Conservation (phyloP, 1,284 basidiomycete species). For the Ustanciosporium gigantosporum region DNA sequence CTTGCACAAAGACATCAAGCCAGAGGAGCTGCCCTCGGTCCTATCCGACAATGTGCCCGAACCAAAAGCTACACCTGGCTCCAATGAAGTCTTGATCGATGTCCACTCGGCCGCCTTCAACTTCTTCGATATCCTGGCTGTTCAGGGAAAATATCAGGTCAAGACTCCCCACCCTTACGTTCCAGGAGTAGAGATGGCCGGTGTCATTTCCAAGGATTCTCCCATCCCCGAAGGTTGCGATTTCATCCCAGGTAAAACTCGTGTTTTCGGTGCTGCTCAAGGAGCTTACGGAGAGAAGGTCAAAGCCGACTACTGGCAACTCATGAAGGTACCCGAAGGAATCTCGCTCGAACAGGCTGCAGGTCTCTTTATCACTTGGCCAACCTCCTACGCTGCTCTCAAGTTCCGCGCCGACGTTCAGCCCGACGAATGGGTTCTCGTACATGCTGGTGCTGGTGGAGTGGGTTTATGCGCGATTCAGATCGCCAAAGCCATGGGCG, state of each 20-base stretch:
- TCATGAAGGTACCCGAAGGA: slow-evolving; percentile 70
- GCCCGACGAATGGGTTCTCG: slow-evolving; percentile 45
- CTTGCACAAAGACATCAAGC: slow-evolving; percentile 50
- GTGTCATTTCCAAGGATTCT: slow-evolving; percentile 72
- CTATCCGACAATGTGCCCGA: slow-evolving; percentile 36
- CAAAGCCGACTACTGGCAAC: slow-evolving; percentile 59
- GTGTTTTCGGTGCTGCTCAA: slow-evolving; percentile 84
- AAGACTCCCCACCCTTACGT: slow-evolving; percentile 55
- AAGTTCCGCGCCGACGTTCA: slow-evolving; percentile 45
- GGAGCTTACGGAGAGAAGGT: slow-evolving; percentile 75
- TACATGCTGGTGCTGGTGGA: slow-evolving; percentile 67
- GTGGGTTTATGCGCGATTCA: slow-evolving; percentile 73
- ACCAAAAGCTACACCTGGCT: slow-evolving; percentile 25
- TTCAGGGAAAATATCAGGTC: slow-evolving; percentile 53
- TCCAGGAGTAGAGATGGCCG: slow-evolving; percentile 72
- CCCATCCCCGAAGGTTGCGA: slow-evolving; percentile 81
- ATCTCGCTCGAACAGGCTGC: slow-evolving; percentile 73
- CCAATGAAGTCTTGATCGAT: slow-evolving; percentile 50
- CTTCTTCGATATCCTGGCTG: slow-evolving; percentile 54
- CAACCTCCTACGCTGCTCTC: slow-evolving; percentile 54
- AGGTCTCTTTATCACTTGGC: slow-evolving; percentile 54
- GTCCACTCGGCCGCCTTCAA: slow-evolving; percentile 63
- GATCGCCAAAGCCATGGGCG: slow-evolving; percentile 56
- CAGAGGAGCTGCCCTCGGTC: slow-evolving; percentile 40
- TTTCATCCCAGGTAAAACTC: slow-evolving; percentile 77